These are phyloP conservation scores for Breviolum minutum DNA, from an alignment of 73 alveolate species.

Conservation along the genomic window DNA sequence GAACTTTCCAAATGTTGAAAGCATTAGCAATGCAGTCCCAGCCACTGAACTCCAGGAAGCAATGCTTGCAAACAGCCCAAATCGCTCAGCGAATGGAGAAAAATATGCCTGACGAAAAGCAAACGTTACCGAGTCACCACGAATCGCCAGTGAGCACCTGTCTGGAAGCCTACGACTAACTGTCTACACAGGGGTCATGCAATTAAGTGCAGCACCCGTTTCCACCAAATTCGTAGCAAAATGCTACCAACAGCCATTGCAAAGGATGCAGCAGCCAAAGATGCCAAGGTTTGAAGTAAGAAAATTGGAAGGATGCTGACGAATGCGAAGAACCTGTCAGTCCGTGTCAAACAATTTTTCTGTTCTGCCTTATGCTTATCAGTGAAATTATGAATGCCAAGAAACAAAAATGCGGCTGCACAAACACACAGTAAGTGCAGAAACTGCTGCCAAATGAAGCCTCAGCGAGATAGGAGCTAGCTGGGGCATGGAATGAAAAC, in stretches of 20 bases:
- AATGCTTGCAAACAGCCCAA: conserved; percentile 38
- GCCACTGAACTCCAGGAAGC: conserved; percentile 14
- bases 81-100: not conserved
- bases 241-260: conserved; percentile 37
- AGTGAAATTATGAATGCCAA: not conserved
- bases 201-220: not conserved
- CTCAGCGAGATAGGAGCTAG: not conserved
- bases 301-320: conserved; percentile 27
- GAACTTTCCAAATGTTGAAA: too few relatives aligned
- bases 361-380: not conserved
- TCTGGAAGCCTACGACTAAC: too few relatives aligned
- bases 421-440: conserved; percentile 26
- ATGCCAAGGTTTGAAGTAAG: conserved; percentile 36
- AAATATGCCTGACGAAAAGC: not conserved
- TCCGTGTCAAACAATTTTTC: not conserved
- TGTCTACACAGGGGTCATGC: not conserved
- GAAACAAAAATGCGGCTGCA: not conserved
- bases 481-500: not conserved
- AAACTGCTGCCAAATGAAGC: not conserved
- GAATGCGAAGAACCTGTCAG: conserved; percentile 36
- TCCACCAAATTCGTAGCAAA: conserved; percentile 42
- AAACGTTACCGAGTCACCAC: too few relatives aligned
- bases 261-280: conserved; percentile 59
- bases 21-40: not conserved
- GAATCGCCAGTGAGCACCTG: too few relatives aligned